Evolutionary conservation across 1,139 yeast genomes (phyloP), one percentile per base, ranked within the genome.

Genomic region (Pichia sp.): DNA sequence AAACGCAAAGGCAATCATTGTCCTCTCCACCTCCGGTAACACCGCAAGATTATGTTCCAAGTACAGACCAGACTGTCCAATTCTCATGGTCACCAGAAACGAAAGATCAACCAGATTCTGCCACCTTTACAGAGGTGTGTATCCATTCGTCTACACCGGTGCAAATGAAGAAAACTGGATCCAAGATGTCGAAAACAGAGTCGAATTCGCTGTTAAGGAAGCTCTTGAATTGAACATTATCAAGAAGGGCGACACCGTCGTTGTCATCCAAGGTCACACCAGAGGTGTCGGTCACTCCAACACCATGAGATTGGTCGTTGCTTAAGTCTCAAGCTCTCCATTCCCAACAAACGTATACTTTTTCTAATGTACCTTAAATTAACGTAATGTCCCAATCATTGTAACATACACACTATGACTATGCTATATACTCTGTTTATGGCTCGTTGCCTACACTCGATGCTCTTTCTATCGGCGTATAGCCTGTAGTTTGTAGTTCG

Each of bases 231-330:
- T 88, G 57, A 95, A 94, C 52, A 78, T 91, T 64, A 71, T 91
- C 63, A 67, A 69, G 57, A 77, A 77, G 66, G 96, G 96, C 64
- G 96, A 87, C 64, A 72, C 84, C 44, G 83, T 87, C 56, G 87
- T 91, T 53, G 85, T 95, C 59, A 83, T 91, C 62, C 98, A 91
- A 75, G 98, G 98, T 64, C 91, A 96, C 94, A 85, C 95, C 60
- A 84, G 93, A 64, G 98, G 98, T 69, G 74, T 88, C 49, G 99
- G 98, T 62, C 96, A 91, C 77, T 84, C 98, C 60, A 91, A 91
- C 82, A 91, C 98, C 49, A 77, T 91, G 66, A 91, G 97, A 75
- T 64, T 72, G 28, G 40, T 44, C 30, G 32, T 35, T 31, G 33
- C 46, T 16, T 38, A 34, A 41, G 5, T n/a, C n/a, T n/a, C n/a